phyloP scores from a whole-genome alignment of 768 basidiomycete genomes.

The Tulasnella sp. region DNA sequence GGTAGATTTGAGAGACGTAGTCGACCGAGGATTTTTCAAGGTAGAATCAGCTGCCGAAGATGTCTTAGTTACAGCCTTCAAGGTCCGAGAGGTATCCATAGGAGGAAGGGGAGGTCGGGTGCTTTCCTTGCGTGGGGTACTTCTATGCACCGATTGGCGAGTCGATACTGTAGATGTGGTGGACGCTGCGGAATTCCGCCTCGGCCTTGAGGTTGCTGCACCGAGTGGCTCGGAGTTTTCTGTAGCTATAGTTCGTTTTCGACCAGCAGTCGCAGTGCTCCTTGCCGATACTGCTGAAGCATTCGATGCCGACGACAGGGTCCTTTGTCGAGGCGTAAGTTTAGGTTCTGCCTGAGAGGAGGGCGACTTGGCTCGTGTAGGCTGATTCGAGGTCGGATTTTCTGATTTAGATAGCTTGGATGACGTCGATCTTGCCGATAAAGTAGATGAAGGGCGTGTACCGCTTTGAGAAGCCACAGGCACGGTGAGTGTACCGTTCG shows the following conservation, averaged over 20 bases:
- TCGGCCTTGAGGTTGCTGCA: background rate
- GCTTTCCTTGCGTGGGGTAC: background rate
- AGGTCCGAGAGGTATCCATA: background rate
- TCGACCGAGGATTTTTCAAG: conserved; percentile 15
- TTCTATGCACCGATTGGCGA: background rate
- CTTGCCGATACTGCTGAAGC: conserved; percentile 5
- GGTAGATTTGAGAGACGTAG: conserved; percentile 21
- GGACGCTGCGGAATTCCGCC: background rate
- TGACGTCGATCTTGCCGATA: background rate
- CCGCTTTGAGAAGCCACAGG: background rate
- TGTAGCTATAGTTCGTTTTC: background rate
- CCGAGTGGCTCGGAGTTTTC: background rate
- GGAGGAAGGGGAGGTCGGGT: background rate
- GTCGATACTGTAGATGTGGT: background rate
- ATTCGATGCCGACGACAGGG: background rate
- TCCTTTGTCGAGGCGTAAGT: background rate
- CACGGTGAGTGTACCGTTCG: background rate
- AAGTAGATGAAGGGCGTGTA: background rate
- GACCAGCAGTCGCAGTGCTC: conserved; percentile 1
- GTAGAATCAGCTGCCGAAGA: no score
- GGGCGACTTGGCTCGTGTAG: no score
- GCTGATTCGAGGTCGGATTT: no score
- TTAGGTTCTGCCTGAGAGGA: no score
- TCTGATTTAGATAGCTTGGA: no score
- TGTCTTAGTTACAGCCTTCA: background rate